Base-by-base conservation (phyloP, 2,329 filamentous ascomycete species). In the Exophiala mesophila region DNA sequence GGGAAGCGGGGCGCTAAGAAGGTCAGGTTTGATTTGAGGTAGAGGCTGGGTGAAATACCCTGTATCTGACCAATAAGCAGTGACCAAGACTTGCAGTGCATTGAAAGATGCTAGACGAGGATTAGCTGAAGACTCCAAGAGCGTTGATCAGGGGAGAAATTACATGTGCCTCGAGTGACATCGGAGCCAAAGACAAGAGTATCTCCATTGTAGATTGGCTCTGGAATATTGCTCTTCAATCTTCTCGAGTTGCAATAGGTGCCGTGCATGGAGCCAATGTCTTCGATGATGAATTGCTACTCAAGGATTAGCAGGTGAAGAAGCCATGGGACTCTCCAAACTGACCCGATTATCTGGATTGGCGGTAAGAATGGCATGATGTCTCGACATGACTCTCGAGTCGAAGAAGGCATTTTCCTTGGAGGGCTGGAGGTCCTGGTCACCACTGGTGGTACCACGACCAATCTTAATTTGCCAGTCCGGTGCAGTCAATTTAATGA, bases 231-330 rank as follows among this genome's bases (percentile, higher is more conserved):
- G 8, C 44, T 52, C n/a, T 48, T 42, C 18, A 78, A 56, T 28
- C 63, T 67, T 28, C 50, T 54, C 24, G 67, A 66, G 52, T 80
- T 77, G 36, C 82, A 49, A 44, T 61, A 70, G 13, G 78, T 82
- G 20, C 79, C 79, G 57, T 83, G 79, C 70, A 80, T 79, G 6
- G 78, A 82, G 23, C 68, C 70, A 13, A 65, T 63, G 55, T 83
- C 79, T 45, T 61, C 64, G 46, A 83, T 64, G 38, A 64, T 70
- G 33, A 79, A 60, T 34, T 55, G 46, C 65, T 67, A 57, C 52
- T 38, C 9, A 40, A 26, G 3, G 13, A 23, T 60, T 36, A 60
- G 46, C 17, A 32, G n/a, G n/a, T n/a, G n/a, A n/a, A n/a, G n/a
- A n/a, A n/a, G n/a, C n/a, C n/a, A n/a, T n/a, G n/a, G n/a, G n/a